phyloP scores from a whole-genome alignment of 2,329 filamentous ascomycete genomes.

The Pochonia chlamydosporia region DNA sequence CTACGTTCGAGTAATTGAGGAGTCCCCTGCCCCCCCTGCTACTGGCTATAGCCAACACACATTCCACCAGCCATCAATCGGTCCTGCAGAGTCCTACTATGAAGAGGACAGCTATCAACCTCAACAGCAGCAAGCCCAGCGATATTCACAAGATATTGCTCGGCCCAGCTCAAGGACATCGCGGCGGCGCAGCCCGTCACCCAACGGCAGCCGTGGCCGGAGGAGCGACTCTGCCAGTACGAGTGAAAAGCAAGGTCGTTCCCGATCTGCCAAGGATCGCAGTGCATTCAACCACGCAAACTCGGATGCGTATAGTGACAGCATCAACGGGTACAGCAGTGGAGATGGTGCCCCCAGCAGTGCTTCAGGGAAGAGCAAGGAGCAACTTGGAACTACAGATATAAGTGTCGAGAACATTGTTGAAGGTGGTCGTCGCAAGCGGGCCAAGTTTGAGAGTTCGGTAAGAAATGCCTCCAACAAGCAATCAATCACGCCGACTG shows the following conservation, averaged over 20 bases:
- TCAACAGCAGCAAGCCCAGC: conserved; percentile 36
- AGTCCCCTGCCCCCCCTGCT: conserved; percentile 39
- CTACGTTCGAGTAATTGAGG: conserved; percentile 79
- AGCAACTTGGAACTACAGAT: conserved; percentile 88
- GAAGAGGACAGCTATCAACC: conserved; percentile 45
- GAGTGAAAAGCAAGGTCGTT: conserved; percentile 59
- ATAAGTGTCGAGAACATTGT: conserved; percentile 98
- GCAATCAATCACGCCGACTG: no score
- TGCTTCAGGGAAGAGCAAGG: conserved; percentile 66
- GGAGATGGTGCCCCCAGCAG: conserved; percentile 77
- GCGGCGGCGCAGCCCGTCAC: conserved; percentile 74
- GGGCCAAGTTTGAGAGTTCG: conserved; percentile 93
- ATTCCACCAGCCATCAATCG: conserved; percentile 37
- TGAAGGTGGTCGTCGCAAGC: conserved; percentile 90
- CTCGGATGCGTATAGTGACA: conserved; percentile 60
- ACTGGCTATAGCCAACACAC: conserved; percentile 45
- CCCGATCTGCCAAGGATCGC: conserved; percentile 65
- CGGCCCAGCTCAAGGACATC: conserved; percentile 66
- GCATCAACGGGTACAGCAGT: conserved; percentile 73
- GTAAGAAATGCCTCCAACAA: conserved; percentile 52
- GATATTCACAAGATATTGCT: conserved; percentile 56
- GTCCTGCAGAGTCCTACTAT: conserved; percentile 37
- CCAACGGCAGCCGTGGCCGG: conserved; percentile 58
- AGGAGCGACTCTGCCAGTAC: conserved; percentile 69
- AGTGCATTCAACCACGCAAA: conserved; percentile 38